Percentiles rank a stretch among this genome's conserved stretches.
phyloP scores from a whole-genome alignment of 441 rosid genomes.

The Populus hybrid region DNA sequence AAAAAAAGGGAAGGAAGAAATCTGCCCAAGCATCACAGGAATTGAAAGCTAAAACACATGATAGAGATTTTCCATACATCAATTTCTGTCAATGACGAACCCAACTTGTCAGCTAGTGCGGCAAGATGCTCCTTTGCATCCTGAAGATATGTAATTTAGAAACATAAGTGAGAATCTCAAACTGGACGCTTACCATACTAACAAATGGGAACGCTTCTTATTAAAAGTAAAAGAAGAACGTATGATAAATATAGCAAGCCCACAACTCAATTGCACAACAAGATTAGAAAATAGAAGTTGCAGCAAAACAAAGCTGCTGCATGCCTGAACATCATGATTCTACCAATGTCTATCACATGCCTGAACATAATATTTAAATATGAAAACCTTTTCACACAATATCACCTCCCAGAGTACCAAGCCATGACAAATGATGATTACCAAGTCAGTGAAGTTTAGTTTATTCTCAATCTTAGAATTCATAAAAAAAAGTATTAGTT shows the following conservation, averaged over 20 bases:
- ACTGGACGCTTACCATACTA: neutral
- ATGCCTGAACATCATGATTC: neutral
- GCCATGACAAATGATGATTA: neutral
- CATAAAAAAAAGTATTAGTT: too few relatives aligned
- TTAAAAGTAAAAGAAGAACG: neutral
- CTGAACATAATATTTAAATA: neutral
- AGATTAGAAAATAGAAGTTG: neutral
- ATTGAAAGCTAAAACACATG: slow-evolving; percentile 16
- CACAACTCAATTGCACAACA: neutral
- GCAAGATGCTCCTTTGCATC: slow-evolving; percentile 97
- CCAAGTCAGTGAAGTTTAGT: neutral
- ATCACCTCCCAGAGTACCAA: neutral
- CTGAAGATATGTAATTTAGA: slow-evolving; percentile 42
- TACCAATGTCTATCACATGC: neutral
- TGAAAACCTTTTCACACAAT: neutral
- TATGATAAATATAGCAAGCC: neutral
- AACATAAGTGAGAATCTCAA: slow-evolving; percentile 1
- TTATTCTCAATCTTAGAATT: neutral
- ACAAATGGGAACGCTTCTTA: neutral
- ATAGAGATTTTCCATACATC: slow-evolving; percentile 49
- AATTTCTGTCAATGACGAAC: slow-evolving; percentile 81
- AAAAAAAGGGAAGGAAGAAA: slow-evolving; percentile 10
- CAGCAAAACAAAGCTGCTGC: neutral
- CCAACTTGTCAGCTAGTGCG: slow-evolving; percentile 93
- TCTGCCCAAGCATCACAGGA: slow-evolving; percentile 15